These are phyloP conservation scores for Cutaneotrichosporon daszewskae DNA, from an alignment of 1,284 basidiomycete genomes.

Conservation along the genomic window DNA sequence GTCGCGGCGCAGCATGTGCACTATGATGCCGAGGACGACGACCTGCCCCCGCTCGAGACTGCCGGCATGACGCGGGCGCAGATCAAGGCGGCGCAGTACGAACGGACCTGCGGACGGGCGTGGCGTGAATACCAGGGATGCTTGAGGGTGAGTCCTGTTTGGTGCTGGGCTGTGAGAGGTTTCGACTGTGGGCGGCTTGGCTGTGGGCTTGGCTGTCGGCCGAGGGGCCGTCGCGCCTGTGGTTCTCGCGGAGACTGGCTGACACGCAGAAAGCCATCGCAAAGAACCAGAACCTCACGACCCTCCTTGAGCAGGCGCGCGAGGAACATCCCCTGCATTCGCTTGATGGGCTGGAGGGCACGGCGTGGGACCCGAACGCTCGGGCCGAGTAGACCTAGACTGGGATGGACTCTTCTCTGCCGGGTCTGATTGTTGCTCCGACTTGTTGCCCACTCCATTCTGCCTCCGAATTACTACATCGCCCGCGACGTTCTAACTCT, in stretches of 20 bases:
- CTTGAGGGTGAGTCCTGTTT: conserved; percentile 57
- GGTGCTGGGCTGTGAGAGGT: not conserved
- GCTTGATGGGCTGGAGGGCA: conserved; percentile 35
- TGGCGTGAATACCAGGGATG: conserved; percentile 76
- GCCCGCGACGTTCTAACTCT: not conserved
- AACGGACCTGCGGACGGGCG: conserved; percentile 69
- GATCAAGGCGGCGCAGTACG: conserved; percentile 66
- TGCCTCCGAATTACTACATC: no score
- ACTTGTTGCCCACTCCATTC: no score
- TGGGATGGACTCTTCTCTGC: no score
- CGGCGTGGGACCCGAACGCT: conserved; percentile 30
- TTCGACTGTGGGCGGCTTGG: not conserved
- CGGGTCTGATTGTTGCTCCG: no score
- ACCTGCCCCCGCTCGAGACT: conserved; percentile 27
- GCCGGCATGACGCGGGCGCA: conserved; percentile 37
- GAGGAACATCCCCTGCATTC: conserved; percentile 65
- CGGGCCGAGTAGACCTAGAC: no score
- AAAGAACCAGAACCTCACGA: conserved; percentile 64
- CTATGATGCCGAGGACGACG: conserved; percentile 2
- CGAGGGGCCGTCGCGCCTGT: not conserved
- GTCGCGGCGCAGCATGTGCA: conserved; percentile 13
- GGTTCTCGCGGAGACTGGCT: not conserved
- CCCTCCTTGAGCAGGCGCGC: conserved; percentile 70
- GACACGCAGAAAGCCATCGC: conserved; percentile 66
- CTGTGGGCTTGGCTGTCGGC: not conserved